Evolutionary conservation across 129 eudicot genomes (phyloP).

Genomic region (sunflower (Helianthus annuus)): DNA sequence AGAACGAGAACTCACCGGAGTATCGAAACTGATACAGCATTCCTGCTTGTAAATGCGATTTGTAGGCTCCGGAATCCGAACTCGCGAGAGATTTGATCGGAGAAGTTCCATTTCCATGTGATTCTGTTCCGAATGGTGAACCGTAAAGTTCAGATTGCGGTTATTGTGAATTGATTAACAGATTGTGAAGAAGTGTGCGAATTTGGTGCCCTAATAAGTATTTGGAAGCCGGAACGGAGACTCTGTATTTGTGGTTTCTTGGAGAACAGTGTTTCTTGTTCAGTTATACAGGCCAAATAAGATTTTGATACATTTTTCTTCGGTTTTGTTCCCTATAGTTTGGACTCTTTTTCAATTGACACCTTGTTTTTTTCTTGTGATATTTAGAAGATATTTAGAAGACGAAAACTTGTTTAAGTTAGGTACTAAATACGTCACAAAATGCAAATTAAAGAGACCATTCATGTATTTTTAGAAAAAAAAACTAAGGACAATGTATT

Average conservation of each 20-base stretch:
- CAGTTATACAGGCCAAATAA: background rate
- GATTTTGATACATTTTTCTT: background rate
- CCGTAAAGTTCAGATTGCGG: too few relatives aligned
- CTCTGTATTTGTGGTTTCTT: conserved; percentile 23
- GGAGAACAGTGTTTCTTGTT: conserved; percentile 22
- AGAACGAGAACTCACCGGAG: conserved; percentile 60
- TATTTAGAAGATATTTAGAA: too few relatives aligned
- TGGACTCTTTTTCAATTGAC: background rate
- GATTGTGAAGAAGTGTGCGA: too few relatives aligned
- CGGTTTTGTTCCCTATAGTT: conserved; percentile 2
- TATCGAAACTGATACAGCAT: conserved; percentile 89
- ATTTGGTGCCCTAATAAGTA: too few relatives aligned
- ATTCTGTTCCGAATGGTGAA: background rate
- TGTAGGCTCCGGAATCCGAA: conserved; percentile 92
- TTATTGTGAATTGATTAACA: too few relatives aligned
- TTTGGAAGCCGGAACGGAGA: too few relatives aligned
- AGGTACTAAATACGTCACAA: too few relatives aligned
- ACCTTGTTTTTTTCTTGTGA: background rate
- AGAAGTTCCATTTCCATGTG: conserved; percentile 72
- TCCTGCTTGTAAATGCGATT: conserved; percentile 92
- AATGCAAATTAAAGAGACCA: too few relatives aligned
- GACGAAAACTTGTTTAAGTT: too few relatives aligned
- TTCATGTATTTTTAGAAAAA: too few relatives aligned
- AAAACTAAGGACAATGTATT: too few relatives aligned
- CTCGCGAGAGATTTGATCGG: conserved; percentile 66